Base-by-base conservation (phyloP, 805 yeast species). In the Alloascoidea hylecoeti region DNA sequence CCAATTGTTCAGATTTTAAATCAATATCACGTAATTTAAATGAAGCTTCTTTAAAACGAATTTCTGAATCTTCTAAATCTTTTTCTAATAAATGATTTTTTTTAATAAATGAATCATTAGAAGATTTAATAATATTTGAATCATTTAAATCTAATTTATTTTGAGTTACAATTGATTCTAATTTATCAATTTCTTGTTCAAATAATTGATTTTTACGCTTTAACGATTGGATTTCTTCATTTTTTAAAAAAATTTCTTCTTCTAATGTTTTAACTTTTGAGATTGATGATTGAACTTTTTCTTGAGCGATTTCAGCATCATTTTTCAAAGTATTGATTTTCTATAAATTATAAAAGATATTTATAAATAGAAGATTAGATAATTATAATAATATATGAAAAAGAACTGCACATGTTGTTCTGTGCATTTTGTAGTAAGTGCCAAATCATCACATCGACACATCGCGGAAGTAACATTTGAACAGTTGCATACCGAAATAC, bases 231-330 rank as follows among this genome's bases (percentile, higher is more conserved):
- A 92, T 85, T 60, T 84, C 92, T 68, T 92, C 88, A 60, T 92
- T 97, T 67, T 88, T 88, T 49, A 84, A 89, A 49, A 83, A 68
- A 56, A 73, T 72, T 55, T 85, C 95, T 66, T 89, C 96, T 63
- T 89, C 97, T 60, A 89, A 70, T 55, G 70, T 78, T 71, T 88
- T 92, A 65, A 82, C 75, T 59, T 78, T 78, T 46, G 70, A 75
- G 44, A 76, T 63, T 52, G 82, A 72, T 52, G 82, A 95, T 55
- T 92, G 97, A 44, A 92, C 78, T 68, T 86, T 84, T 60, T 85
- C 96, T 68, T 89, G 96, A 84, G 98, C 92, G 52, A 78, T 69
- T 68, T 92, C 98, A 49, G 95, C 89, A 59, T 92, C 97, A 53
- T 82, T 69, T 66, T 89, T 88, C 61, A 92, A 76, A 64, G 77